phyloP scores from a whole-genome alignment of 257 asterid genomes.

The Rauvolfia tetraphylla region DNA sequence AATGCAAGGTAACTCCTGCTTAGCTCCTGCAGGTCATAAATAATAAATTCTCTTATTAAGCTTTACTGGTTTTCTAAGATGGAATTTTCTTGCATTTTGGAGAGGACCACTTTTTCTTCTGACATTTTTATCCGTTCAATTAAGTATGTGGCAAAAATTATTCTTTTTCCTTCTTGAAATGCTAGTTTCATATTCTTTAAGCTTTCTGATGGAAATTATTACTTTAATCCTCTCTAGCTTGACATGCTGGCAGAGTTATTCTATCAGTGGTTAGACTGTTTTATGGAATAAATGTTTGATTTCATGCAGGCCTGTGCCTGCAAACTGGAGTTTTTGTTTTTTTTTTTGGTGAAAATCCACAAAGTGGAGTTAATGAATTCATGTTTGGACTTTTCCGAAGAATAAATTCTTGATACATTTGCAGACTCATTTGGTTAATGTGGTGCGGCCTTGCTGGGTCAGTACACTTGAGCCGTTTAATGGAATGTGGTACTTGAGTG shows the following conservation, averaged over 20 bases:
- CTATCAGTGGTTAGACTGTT: background rate
- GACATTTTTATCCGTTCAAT: background rate
- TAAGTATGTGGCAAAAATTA: background rate
- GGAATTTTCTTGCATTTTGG: background rate
- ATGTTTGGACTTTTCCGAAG: slow-evolving; percentile 12
- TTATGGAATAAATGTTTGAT: background rate
- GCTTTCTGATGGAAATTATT: background rate
- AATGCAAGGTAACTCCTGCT: background rate
- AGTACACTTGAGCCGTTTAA: slow-evolving; percentile 78
- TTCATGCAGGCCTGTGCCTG: background rate
- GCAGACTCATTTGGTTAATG: slow-evolving; percentile 71
- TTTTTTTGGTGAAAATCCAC: too few relatives aligned
- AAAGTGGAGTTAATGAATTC: background rate
- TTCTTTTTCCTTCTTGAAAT: background rate
- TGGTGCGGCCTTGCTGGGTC: slow-evolving; percentile 88
- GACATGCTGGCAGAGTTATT: background rate
- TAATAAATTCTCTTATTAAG: background rate
- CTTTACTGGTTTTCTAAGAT: background rate
- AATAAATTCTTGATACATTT: slow-evolving; percentile 15
- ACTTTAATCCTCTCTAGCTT: background rate
- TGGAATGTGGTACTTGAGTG: slow-evolving; percentile 87
- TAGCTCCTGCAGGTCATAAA: background rate
- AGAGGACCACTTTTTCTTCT: background rate
- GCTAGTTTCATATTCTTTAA: background rate
- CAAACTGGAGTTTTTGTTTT: too few relatives aligned